Conservation (phyloP, 495 filamentous ascomycete species). For the Pseudomonodictys pantanalensis region DNA sequence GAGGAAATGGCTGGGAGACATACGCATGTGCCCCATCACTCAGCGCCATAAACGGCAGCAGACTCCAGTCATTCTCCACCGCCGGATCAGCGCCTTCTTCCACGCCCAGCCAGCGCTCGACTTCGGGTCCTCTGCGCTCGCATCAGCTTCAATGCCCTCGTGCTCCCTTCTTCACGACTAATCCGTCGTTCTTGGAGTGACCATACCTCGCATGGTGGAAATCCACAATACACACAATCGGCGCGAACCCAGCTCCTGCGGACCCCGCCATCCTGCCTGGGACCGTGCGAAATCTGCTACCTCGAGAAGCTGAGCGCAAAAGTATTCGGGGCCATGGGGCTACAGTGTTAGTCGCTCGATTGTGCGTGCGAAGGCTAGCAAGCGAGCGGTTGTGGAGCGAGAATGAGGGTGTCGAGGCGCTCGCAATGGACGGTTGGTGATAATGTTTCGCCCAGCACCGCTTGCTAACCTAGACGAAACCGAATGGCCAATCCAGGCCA, state of each 20-base stretch:
- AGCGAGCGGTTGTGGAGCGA: too few species aligned
- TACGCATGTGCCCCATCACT: constrained; percentile 94
- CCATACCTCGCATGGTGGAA: constrained; percentile 91
- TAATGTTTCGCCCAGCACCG: too few species aligned
- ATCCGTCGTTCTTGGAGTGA: constrained; percentile 1
- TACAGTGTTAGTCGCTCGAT: too few species aligned
- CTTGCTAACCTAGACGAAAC: too few species aligned
- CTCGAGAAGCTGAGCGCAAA: too few species aligned
- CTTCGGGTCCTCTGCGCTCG: constrained; percentile 74
- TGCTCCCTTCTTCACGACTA: not conserved
- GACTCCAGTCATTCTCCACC: constrained; percentile 81
- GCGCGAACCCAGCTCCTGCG: constrained; percentile 41
- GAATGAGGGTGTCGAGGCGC: too few species aligned
- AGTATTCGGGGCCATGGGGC: too few species aligned
- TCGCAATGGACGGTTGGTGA: too few species aligned
- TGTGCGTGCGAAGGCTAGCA: too few species aligned
- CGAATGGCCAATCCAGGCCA: too few species aligned
- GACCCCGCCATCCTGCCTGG: too few species aligned
- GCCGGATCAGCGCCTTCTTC: constrained; percentile 77
- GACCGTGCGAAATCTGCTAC: too few species aligned
- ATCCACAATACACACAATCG: constrained; percentile 85
- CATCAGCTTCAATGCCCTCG: not conserved
- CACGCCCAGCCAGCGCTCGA: constrained; percentile 84
- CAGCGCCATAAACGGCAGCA: constrained; percentile 96
- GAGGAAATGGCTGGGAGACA: constrained; percentile 35